Evolutionary conservation across 2,329 filamentous ascomycete genomes (phyloP).

Genomic region (Biscogniauxia marginata): DNA sequence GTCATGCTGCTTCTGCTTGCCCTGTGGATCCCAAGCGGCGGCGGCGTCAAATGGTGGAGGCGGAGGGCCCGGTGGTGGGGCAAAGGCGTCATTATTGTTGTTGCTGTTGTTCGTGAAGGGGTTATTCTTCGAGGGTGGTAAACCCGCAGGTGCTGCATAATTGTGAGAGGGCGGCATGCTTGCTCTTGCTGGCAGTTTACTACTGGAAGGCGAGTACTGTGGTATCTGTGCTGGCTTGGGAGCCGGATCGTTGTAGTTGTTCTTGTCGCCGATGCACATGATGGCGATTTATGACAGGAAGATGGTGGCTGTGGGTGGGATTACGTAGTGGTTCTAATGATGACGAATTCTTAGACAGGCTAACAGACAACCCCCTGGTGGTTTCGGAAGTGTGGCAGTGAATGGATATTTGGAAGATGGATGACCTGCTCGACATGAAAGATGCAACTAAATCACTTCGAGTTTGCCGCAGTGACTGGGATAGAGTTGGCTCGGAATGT

Average conservation of each 20-base stretch:
- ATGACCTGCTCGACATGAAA: not conserved
- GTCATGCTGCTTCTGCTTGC: slow-evolving; percentile 52
- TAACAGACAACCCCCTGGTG: not conserved
- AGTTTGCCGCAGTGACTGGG: too few relatives aligned
- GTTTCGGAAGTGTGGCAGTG: slow-evolving; percentile 7
- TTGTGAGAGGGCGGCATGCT: slow-evolving; percentile 20
- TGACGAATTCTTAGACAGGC: not conserved
- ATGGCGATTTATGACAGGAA: not conserved
- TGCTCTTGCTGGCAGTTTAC: slow-evolving; percentile 14
- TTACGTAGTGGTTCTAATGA: not conserved
- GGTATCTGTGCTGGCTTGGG: slow-evolving; percentile 37
- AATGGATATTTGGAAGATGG: slow-evolving; percentile 10
- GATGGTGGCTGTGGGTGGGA: not conserved
- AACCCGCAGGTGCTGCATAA: not conserved
- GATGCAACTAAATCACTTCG: not conserved
- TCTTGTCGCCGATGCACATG: slow-evolving; percentile 53
- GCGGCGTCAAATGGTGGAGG: slow-evolving; percentile 9
- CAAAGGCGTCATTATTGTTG: slow-evolving; percentile 18
- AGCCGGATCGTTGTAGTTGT: slow-evolving; percentile 39
- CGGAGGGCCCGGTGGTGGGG: slow-evolving; percentile 27
- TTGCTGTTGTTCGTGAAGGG: slow-evolving; percentile 2
- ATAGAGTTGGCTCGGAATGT: too few relatives aligned
- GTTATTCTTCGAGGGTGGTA: not conserved
- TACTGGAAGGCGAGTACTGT: slow-evolving; percentile 23
- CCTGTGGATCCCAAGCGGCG: slow-evolving; percentile 20